These are phyloP conservation scores for Candida coquimbonensis DNA, from an alignment of 805 yeast genomes.

Conservation along the genomic window DNA sequence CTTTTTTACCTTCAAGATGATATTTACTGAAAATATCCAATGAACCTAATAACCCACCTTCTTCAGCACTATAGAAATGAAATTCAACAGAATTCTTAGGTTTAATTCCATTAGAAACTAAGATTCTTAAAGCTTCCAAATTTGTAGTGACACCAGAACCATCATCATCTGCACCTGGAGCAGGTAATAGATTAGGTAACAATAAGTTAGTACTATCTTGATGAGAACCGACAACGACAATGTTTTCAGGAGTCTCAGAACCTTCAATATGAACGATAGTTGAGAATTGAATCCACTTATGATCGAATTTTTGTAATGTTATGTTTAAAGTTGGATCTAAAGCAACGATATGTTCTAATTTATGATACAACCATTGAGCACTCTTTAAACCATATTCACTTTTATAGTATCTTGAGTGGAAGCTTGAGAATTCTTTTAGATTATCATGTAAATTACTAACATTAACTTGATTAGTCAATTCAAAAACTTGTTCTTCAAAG, in stretches of 20 bases:
- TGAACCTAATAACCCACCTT: slow-evolving; percentile 85
- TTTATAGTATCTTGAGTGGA: slow-evolving; percentile 71
- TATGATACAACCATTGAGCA: slow-evolving; percentile 59
- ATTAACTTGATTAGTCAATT: slow-evolving; percentile 39
- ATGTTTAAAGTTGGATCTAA: slow-evolving; percentile 28
- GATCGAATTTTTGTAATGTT: slow-evolving; percentile 45
- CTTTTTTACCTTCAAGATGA: slow-evolving; percentile 36
- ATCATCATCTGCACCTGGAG: slow-evolving; percentile 96
- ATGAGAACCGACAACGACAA: slow-evolving; percentile 81
- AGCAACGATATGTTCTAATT: slow-evolving; percentile 30
- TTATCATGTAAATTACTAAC: slow-evolving; percentile 40
- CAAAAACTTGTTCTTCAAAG: slow-evolving; percentile 32
- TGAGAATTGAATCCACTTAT: slow-evolving; percentile 76
- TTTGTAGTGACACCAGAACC: slow-evolving; percentile 82
- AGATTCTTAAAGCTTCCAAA: slow-evolving; percentile 65
- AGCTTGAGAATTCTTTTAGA: slow-evolving; percentile 58
- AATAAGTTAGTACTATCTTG: slow-evolving; percentile 76
- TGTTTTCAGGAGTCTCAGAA: slow-evolving; percentile 27
- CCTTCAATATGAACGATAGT: slow-evolving; percentile 63
- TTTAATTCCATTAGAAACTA: slow-evolving; percentile 36
- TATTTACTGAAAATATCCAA: slow-evolving; percentile 64
- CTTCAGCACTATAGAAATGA: slow-evolving; percentile 95
- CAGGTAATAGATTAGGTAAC: slow-evolving; percentile 58
- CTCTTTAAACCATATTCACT: slow-evolving; percentile 63
- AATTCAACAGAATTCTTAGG: slow-evolving; percentile 79